Percentiles rank a stretch among this genome's conserved stretches.
Evolutionary conservation across 495 filamentous ascomycete genomes (phyloP).

Genomic region (Podospora australis): DNA sequence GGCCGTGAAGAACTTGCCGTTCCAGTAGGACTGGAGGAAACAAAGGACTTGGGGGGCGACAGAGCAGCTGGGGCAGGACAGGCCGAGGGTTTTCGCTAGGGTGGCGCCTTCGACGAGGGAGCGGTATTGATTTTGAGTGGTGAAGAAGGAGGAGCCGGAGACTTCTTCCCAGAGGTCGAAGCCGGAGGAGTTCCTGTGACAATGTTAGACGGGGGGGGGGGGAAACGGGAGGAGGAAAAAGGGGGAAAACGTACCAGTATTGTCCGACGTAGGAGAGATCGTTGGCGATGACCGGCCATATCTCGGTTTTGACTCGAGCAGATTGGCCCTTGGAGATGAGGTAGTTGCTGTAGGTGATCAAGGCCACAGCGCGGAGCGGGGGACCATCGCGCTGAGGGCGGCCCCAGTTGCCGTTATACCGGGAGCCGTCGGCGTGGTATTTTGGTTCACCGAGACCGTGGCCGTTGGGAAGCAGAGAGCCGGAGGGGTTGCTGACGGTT

Average conservation of each 20-base stretch:
- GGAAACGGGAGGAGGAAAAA: conserved; percentile 1
- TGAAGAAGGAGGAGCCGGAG: conserved; percentile 52
- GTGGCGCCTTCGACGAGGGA: conserved; percentile 52
- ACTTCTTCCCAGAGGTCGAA: conserved; percentile 70
- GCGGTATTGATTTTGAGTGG: conserved; percentile 32
- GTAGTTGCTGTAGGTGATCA: conserved; percentile 38
- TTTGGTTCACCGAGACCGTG: conserved; percentile 50
- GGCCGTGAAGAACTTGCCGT: conserved; percentile 46
- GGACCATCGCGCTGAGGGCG: conserved; percentile 65
- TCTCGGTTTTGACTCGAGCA: conserved; percentile 28
- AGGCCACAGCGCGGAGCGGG: conserved; percentile 54
- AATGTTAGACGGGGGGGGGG: neutral
- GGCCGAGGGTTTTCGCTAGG: conserved; percentile 40
- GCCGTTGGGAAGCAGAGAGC: conserved; percentile 36
- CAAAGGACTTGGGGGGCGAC: conserved; percentile 53
- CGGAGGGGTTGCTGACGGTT: conserved; percentile 52
- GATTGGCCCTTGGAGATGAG: conserved; percentile 37
- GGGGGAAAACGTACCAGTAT: conserved; percentile 47
- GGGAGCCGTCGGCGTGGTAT: conserved; percentile 28
- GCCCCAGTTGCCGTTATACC: conserved; percentile 23
- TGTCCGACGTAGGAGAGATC: conserved; percentile 60
- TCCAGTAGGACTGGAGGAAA: conserved; percentile 59
- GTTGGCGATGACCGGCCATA: conserved; percentile 58
- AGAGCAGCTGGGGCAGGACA: conserved; percentile 36
- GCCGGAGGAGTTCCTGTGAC: conserved; percentile 43